Evolutionary conservation across 2,329 filamentous ascomycete species (phyloP).

Genomic region (Aspergillus sojae): DNA sequence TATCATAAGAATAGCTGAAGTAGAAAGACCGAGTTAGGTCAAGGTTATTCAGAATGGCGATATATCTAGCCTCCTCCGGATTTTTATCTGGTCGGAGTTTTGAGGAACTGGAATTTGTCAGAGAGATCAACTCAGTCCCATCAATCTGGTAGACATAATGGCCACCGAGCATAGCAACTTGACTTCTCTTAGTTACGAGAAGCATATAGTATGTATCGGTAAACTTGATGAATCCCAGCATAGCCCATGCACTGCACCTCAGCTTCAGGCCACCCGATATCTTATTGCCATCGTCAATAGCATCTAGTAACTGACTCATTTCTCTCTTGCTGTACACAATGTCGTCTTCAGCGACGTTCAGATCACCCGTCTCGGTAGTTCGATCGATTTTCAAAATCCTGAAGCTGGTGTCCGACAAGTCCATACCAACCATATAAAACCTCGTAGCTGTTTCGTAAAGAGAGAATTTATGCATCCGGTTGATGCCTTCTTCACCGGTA

Average conservation of each 20-base stretch:
- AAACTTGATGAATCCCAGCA: slow-evolving; percentile 93
- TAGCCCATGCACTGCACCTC: slow-evolving; percentile 87
- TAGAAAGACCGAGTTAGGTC: slow-evolving; percentile 93
- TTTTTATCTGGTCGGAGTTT: slow-evolving; percentile 79
- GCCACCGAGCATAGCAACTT: slow-evolving; percentile 92
- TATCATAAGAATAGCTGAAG: slow-evolving; percentile 97
- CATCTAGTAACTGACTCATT: slow-evolving; percentile 89
- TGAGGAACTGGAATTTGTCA: slow-evolving; percentile 70
- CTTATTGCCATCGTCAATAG: slow-evolving; percentile 94
- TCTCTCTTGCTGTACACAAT: slow-evolving; percentile 91
- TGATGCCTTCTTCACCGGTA: slow-evolving; percentile 50
- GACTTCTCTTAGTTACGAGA: slow-evolving; percentile 91
- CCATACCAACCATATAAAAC: slow-evolving; percentile 92
- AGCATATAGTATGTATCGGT: slow-evolving; percentile 98
- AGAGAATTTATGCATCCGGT: slow-evolving; percentile 92
- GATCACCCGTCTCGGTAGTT: slow-evolving; percentile 74
- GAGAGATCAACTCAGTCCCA: slow-evolving; percentile 84
- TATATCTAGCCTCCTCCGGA: slow-evolving; percentile 84
- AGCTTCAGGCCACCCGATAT: slow-evolving; percentile 86
- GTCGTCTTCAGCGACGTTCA: slow-evolving; percentile 89
- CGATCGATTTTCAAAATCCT: slow-evolving; percentile 94
- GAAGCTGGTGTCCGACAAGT: slow-evolving; percentile 85
- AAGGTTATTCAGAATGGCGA: slow-evolving; percentile 85
- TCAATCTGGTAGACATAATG: slow-evolving; percentile 97
- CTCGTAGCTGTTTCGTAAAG: slow-evolving; percentile 91